phyloP scores from a whole-genome alignment of 2,329 filamentous ascomycete genomes.

The Exophiala sp. region DNA sequence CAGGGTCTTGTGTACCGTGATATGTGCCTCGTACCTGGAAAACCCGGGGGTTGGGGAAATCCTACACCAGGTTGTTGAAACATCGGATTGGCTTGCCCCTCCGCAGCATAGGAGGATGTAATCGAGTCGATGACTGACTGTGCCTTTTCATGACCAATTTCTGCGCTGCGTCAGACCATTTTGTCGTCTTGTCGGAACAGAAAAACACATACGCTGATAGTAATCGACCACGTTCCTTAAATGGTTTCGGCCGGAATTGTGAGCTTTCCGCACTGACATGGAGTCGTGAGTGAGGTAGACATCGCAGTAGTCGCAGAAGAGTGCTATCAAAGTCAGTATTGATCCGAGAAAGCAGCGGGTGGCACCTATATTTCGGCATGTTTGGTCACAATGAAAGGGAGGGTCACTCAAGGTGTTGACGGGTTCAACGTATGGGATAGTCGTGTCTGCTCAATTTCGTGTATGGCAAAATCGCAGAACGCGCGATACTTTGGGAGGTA shows the following conservation, averaged over 20 bases:
- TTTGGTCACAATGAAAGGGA: too few species aligned
- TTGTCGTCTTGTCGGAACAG: background rate
- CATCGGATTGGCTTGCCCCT: constrained; percentile 88
- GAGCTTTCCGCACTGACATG: constrained; percentile 98
- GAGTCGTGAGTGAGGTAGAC: constrained; percentile 99
- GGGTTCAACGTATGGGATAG: background rate
- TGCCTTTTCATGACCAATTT: constrained; percentile 97
- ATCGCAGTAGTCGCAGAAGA: constrained; percentile 97
- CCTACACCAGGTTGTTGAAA: constrained; percentile 54
- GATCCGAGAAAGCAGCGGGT: constrained; percentile 11
- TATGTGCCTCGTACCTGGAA: constrained; percentile 49
- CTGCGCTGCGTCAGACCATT: constrained; percentile 41
- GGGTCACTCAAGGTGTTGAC: too few species aligned
- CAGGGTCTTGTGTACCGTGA: background rate
- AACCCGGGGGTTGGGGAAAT: constrained; percentile 52
- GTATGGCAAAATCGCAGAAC: background rate
- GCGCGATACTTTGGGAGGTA: background rate
- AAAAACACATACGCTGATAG: constrained; percentile 68
- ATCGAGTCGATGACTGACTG: constrained; percentile 98
- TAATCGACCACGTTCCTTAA: constrained; percentile 97
- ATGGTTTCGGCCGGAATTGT: constrained; percentile 95
- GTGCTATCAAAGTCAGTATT: constrained; percentile 46
- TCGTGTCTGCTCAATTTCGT: background rate
- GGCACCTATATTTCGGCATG: constrained; percentile 82
- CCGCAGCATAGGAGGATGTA: constrained; percentile 88